Conservation (phyloP, 345 rosid genomes). For the Isatis tinctoria region DNA sequence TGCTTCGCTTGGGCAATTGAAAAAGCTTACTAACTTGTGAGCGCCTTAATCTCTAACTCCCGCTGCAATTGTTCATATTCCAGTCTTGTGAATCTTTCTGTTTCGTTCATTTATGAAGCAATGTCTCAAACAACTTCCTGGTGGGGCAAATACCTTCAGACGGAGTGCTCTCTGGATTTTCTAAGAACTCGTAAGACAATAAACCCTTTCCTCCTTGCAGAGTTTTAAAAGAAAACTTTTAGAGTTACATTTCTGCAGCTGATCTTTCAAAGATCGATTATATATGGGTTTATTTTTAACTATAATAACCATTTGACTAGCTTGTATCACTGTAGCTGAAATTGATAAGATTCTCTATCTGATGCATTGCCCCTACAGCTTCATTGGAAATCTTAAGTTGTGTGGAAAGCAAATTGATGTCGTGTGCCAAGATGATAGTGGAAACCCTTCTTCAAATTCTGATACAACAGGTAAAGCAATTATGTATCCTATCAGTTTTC, state of each 20-base stretch:
- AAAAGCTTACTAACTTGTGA: slow-evolving; percentile 41
- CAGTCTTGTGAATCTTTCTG: neutral
- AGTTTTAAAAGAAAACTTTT: neutral
- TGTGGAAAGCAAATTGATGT: slow-evolving; percentile 79
- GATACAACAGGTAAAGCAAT: slow-evolving; percentile 44
- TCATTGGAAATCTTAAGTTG: slow-evolving; percentile 66
- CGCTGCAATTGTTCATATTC: neutral
- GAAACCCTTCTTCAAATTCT: slow-evolving; percentile 44
- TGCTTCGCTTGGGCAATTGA: slow-evolving; percentile 65
- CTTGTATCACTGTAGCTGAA: neutral
- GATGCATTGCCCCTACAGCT: slow-evolving; percentile 43
- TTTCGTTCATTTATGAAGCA: slow-evolving; percentile 44
- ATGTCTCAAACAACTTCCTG: slow-evolving; percentile 85
- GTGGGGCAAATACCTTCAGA: slow-evolving; percentile 72
- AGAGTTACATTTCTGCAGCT: neutral
- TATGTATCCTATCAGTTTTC: neutral
- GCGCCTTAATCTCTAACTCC: slow-evolving; percentile 17
- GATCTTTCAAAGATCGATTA: neutral
- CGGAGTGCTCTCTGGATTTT: slow-evolving; percentile 57
- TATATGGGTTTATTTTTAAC: neutral
- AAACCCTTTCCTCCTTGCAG: neutral
- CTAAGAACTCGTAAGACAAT: slow-evolving; percentile 66
- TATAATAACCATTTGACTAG: neutral
- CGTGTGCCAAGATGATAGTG: slow-evolving; percentile 52
- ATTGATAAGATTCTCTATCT: slow-evolving; percentile 12